Conservation (phyloP, 23 red algal genomes). For the Gracilaria vermiculophylla region DNA sequence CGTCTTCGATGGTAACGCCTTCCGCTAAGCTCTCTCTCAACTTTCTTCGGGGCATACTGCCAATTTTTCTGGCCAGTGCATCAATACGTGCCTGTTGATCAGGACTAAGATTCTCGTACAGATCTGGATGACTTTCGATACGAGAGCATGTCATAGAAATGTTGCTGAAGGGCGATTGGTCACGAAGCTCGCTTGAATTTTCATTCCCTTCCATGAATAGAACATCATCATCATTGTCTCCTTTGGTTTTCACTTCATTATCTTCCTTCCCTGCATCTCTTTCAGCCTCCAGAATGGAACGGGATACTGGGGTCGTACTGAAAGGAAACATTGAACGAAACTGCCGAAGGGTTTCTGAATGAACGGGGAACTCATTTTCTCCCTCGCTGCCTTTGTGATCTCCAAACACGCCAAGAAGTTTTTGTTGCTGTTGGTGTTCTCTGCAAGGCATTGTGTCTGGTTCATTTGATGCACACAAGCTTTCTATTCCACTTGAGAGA, state of each 20-base stretch:
- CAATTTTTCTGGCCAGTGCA: constrained; percentile 30
- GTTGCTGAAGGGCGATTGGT: constrained; percentile 30
- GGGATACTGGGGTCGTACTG: neutral
- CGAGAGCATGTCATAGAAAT: constrained; percentile 38
- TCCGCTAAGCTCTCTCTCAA: constrained; percentile 49
- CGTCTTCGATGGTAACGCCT: constrained; percentile 46
- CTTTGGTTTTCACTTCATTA: neutral
- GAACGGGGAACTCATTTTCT: neutral
- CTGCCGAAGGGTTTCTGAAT: neutral
- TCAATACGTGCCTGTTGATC: neutral
- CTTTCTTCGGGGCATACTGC: constrained; percentile 51
- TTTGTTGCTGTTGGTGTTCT: neutral
- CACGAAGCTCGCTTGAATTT: neutral
- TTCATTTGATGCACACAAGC: constrained; percentile 5
- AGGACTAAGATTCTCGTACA: constrained; percentile 39
- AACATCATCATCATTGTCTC: neutral
- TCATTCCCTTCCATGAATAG: neutral
- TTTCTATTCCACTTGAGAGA: constrained; percentile 8
- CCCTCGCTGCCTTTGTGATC: neutral
- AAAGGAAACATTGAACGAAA: constrained; percentile 11
- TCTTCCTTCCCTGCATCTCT: neutral
- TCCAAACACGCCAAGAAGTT: neutral
- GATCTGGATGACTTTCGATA: constrained; percentile 47
- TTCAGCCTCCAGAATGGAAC: neutral
- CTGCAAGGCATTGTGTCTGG: neutral